Percentiles rank a stretch among this genome's conserved stretches.
phyloP scores from a whole-genome alignment of 352 stramenopile species.

The Phytophthora tentaculata region DNA sequence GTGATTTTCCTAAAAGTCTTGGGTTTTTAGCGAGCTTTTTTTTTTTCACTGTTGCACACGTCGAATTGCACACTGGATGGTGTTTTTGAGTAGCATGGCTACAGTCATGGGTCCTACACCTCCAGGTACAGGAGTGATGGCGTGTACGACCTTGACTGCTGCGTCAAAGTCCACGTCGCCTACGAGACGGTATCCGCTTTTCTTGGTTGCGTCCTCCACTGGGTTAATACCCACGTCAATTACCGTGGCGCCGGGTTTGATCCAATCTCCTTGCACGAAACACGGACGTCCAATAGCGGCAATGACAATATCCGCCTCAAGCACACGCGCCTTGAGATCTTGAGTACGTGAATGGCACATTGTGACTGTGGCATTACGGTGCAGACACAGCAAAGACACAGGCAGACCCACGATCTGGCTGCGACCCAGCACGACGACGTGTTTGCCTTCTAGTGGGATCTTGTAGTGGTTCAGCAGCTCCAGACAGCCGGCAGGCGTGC shows the following conservation, averaged over 20 bases:
- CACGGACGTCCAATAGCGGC: slow-evolving; percentile 94
- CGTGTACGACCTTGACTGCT: slow-evolving; percentile 82
- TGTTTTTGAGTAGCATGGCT: slow-evolving; percentile 93
- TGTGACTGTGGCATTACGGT: slow-evolving; percentile 97
- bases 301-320: slow-evolving; percentile 97
- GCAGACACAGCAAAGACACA: slow-evolving; percentile 94
- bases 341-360: slow-evolving; percentile 97
- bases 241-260: slow-evolving; percentile 97
- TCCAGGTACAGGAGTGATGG: slow-evolving; percentile 97
- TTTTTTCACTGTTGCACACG: slow-evolving; percentile 28
- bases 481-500: slow-evolving; percentile 96
- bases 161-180: slow-evolving; percentile 97
- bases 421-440: slow-evolving; percentile 97
- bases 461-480: slow-evolving; percentile 93
- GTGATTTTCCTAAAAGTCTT: slow-evolving; percentile 18
- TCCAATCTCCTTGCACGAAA: slow-evolving; percentile 95
- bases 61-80: slow-evolving; percentile 52
- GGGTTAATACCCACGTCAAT: slow-evolving; percentile 99
- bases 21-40: not conserved
- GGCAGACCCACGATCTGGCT: slow-evolving; percentile 98
- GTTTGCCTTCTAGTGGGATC: slow-evolving; percentile 94
- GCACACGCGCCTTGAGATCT: slow-evolving; percentile 80
- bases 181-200: slow-evolving; percentile 93
- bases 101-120: slow-evolving; percentile 99
- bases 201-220: slow-evolving; percentile 86